Evolutionary conservation across 495 filamentous ascomycete genomes (phyloP), one percentile per base, ranked within the genome.

Genomic region (Letharia columbiana): DNA sequence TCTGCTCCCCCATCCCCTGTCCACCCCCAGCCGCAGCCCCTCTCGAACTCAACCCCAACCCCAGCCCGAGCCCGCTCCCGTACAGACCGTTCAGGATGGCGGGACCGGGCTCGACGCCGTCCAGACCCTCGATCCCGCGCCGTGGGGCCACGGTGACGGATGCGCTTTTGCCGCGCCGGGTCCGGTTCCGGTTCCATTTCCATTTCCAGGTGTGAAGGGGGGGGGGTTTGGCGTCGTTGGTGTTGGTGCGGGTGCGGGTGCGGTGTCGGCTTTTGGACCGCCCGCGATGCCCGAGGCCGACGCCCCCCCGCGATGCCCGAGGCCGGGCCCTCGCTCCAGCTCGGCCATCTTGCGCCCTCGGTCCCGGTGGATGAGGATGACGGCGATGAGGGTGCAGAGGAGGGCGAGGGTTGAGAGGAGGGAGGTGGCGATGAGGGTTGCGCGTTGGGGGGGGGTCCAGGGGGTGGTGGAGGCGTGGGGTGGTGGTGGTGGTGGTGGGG

Each of bases 21-120:
- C 56, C 11, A 23, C 31, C 33, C 63, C 41, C 31, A 13, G 18
- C 56, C 37, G 20, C 49, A 23, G n/a, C 20, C 31, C 35, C 0
- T 2, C 57, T 28, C 45, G 31, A 11, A 11, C 33, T 12, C 40
- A 42, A 39, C 40, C 39, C n/a, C 52, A 18, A 2, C 66, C 9
- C 68, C 52, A 39, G 20, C 39, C n/a, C 52, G 2, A 2, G 62
- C 9, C 68, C 52, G 33, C 68, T 52, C 52, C 47, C 60, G 13
- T 41, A 11, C 52, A 52, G n/a, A 40, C 20, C 28, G 33, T 45
- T 60, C 54, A 40, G 9, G 50, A 15, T 52, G 15, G 61, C 66
- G 2, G 63, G 41, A 12, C 63, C 52, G 31, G 47, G 28, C 35
- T 61, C 42, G 31, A 44, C 39, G 8, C 40, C 31, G 12, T 59